Evolutionary conservation across 2,329 filamentous ascomycete species (phyloP).

Genomic region (Ophiostoma sp.): DNA sequence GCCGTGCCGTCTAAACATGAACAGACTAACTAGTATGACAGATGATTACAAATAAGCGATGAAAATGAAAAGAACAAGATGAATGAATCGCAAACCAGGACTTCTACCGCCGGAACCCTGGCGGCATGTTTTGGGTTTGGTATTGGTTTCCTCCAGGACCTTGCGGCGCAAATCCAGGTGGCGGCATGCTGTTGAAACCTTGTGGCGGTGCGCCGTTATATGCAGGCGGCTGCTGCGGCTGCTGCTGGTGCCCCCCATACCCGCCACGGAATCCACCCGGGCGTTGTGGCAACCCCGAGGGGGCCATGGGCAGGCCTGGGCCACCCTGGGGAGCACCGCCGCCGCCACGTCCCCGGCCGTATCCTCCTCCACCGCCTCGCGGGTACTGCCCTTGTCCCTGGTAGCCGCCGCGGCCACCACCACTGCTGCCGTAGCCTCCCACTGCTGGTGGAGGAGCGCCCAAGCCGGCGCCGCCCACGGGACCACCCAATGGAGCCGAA

Average conservation of each 20-base stretch:
- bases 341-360: constrained; percentile 19
- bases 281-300: constrained; percentile 42
- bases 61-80: not conserved
- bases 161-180: constrained; percentile 17
- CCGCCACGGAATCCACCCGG: constrained; percentile 8
- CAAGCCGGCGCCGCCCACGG: not conserved
- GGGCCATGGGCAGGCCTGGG: constrained; percentile 44
- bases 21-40: constrained; percentile 11
- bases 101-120: constrained; percentile 31
- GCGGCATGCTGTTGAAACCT: constrained; percentile 26
- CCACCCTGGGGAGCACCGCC: constrained; percentile 28
- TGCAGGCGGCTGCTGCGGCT: constrained; percentile 16
- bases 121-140: constrained; percentile 23
- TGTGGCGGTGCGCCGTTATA: not conserved
- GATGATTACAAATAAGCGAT: not conserved
- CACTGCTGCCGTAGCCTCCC: not conserved
- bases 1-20: constrained; percentile 17
- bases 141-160: constrained; percentile 1
- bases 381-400: constrained; percentile 3
- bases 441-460: not conserved
- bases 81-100: not conserved
- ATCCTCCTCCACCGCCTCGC: constrained; percentile 20
- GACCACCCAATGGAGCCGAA: not conserved
- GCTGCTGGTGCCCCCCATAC: constrained; percentile 19
- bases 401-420: not conserved